A percentile compares a stretch with the other conserved stretches of the same genome.
These are phyloP conservation scores for Pythium rishiriense DNA, from an alignment of 352 stramenopile species.

Conservation along the genomic window DNA sequence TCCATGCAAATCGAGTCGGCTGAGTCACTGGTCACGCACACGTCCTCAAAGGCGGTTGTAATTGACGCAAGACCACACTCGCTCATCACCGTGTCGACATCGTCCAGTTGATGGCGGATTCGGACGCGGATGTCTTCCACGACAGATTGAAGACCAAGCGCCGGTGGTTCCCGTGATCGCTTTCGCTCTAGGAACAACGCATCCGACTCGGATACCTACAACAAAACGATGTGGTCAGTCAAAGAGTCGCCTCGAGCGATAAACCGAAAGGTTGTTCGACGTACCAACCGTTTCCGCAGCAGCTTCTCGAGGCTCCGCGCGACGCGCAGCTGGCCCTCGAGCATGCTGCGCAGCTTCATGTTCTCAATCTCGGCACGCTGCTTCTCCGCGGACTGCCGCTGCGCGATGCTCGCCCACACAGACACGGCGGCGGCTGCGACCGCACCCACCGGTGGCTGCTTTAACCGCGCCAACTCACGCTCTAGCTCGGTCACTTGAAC, in stretches of 20 bases:
- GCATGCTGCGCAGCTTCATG: slow-evolving; percentile 48
- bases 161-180: too few relatives aligned
- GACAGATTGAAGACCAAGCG: too few relatives aligned
- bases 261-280: background rate
- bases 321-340: slow-evolving; percentile 56
- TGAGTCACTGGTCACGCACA: too few relatives aligned
- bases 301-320: slow-evolving; percentile 56
- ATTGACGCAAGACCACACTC: too few relatives aligned
- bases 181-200: too few relatives aligned
- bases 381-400: slow-evolving; percentile 47
- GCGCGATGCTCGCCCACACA: too few relatives aligned
- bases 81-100: too few relatives aligned
- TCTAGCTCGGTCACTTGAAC: slow-evolving; percentile 5
- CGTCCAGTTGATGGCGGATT: too few relatives aligned
- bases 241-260: background rate
- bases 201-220: too few relatives aligned
- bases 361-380: slow-evolving; percentile 56
- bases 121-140: too few relatives aligned
- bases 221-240: background rate
- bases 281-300: slow-evolving; percentile 40
- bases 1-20: background rate
- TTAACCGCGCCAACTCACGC: background rate
- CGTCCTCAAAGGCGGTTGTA: too few relatives aligned
- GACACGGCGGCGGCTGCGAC: background rate
- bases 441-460: background rate